phyloP scores from a whole-genome alignment of 2,329 filamentous ascomycete species.

The Cercospora beticola region DNA sequence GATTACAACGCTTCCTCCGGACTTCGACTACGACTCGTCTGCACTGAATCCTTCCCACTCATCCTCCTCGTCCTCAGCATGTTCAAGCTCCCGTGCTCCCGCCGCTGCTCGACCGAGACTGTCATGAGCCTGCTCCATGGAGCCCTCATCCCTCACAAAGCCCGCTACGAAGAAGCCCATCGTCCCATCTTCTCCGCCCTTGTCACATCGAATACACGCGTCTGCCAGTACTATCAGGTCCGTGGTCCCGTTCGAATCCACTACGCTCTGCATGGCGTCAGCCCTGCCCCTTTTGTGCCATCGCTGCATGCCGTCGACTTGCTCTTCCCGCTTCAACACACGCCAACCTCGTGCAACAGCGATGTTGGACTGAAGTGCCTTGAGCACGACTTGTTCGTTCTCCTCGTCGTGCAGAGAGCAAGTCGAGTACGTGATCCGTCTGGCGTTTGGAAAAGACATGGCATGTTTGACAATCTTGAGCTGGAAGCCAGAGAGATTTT shows the following conservation, averaged over 20 bases:
- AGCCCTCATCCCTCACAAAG: constrained; percentile 63
- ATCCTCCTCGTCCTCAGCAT: constrained; percentile 34
- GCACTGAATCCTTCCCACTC: constrained; percentile 49
- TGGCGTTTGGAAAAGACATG: constrained; percentile 73
- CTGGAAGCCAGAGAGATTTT: constrained; percentile 77
- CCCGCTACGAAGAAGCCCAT: constrained; percentile 97
- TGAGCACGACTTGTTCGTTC: constrained; percentile 80
- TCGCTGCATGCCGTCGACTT: constrained; percentile 70
- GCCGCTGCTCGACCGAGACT: not conserved
- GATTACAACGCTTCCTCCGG: not conserved
- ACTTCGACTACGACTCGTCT: constrained; percentile 19
- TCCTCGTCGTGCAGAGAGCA: constrained; percentile 86
- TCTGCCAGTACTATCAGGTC: constrained; percentile 54
- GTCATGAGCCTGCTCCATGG: not conserved
- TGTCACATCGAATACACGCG: constrained; percentile 77
- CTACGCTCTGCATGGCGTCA: constrained; percentile 41
- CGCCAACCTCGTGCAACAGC: constrained; percentile 72
- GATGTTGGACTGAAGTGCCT: constrained; percentile 66
- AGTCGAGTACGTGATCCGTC: constrained; percentile 84
- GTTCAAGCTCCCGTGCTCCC: not conserved
- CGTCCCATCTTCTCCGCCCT: constrained; percentile 76
- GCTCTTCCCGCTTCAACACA: constrained; percentile 68
- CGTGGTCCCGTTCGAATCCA: not conserved
- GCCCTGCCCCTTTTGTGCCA: constrained; percentile 64
- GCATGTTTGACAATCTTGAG: constrained; percentile 79